Percentiles rank a stretch among this genome's conserved stretches.
These are phyloP conservation scores for Alternaria longipes DNA, from an alignment of 2,329 filamentous ascomycete species.

Conservation along the genomic window DNA sequence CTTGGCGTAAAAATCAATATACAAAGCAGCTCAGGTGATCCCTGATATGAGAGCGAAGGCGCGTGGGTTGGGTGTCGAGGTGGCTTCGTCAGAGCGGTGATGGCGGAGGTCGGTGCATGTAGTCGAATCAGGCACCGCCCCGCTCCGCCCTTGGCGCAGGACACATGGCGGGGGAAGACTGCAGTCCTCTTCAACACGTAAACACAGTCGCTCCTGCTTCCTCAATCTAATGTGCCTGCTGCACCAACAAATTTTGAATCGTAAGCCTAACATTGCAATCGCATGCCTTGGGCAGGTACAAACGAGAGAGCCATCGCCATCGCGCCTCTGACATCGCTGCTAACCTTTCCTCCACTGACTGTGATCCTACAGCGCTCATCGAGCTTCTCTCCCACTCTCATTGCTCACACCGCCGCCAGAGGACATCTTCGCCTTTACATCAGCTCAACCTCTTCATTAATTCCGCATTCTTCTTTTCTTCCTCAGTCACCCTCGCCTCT, in stretches of 20 bases:
- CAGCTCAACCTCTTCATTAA: constrained; percentile 34
- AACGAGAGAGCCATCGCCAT: constrained; percentile 38
- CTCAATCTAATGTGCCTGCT: constrained; percentile 12
- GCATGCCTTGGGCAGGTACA: constrained; percentile 17
- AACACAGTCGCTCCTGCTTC: constrained; percentile 22
- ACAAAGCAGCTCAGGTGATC: constrained; percentile 33
- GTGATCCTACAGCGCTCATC: constrained; percentile 32
- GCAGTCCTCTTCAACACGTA: neutral
- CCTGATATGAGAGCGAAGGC: constrained; percentile 26
- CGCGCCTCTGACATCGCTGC: constrained; percentile 29
- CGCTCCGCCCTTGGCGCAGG: constrained; percentile 37
- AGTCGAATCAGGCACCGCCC: constrained; percentile 37
- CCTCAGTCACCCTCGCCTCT: constrained; percentile 19
- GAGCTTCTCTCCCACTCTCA: constrained; percentile 33
- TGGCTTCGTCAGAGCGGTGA: constrained; percentile 46
- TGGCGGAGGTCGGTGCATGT: constrained; percentile 38
- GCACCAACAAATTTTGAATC: constrained; percentile 7
- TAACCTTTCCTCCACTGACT: constrained; percentile 25
- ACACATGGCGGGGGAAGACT: constrained; percentile 31
- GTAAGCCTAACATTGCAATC: constrained; percentile 1
- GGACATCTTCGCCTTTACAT: constrained; percentile 14
- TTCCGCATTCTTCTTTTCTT: constrained; percentile 28
- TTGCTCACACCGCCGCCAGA: constrained; percentile 28
- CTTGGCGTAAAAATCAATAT: constrained; percentile 23
- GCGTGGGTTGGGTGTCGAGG: constrained; percentile 34